Base-by-base conservation (phyloP, 2,329 filamentous ascomycete species). In the Neocatenulostroma microsporum region DNA sequence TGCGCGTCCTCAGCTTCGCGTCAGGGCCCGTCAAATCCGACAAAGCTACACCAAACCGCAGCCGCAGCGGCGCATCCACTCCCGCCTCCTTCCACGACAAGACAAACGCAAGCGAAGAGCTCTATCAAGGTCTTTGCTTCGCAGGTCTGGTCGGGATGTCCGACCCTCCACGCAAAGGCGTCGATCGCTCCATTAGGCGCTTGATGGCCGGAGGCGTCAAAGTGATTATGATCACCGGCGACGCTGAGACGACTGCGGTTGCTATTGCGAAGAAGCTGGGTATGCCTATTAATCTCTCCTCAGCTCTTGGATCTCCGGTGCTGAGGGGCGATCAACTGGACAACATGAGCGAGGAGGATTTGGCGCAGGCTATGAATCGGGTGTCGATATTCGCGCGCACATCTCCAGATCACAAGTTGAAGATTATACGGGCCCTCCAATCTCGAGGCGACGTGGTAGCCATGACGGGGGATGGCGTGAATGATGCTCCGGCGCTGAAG, bases 181-280 rank as follows among this genome's bases (percentile, higher is more conserved):
- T 98, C 7, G 83, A 86, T 48, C 80, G 82, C 45, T 87, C 89
- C 5, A 95, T 98, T 49, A 76, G 85, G 49, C 81, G 83, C 44
- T 68, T 98, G 37, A 89, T 96, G 81, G 79, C 86, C 32, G 91
- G 91, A 36, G 89, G 89, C 25, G 91, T 98, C 45, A 91, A 87
- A 60, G 85, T 98, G 31, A 93, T 98, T 51, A 98, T 98, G 91
- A 96, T 98, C 49, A 98, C 91, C 8, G 91, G 91, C 40, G 91
- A 98, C 60, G 86, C 91, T 12, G 87, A 96, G 59, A 86, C 86
- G 1, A 98, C 91, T 3, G 91, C 91, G 2, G 72, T 95, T 30
- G 91, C 91, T 1, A 96, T 98, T 57, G 91, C 85, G 20, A 85
- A 76, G 61, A 89, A 94, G 55, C 72, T 98, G n/a, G 91, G 91